Evolutionary conservation across 1,284 basidiomycete genomes (phyloP).

Genomic region (Flammula alnicola): DNA sequence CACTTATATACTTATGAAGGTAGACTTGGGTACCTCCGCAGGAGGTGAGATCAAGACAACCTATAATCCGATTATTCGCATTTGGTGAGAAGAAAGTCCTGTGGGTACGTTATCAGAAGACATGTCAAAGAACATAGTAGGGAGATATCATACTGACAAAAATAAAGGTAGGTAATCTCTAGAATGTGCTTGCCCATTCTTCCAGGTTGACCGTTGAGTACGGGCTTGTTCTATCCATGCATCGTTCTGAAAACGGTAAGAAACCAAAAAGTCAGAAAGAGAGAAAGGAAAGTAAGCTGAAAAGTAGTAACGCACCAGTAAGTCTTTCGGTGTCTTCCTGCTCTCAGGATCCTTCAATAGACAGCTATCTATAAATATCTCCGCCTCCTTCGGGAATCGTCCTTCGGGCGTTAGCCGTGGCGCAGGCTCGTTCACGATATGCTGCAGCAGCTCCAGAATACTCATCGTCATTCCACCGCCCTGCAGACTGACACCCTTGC

Average conservation of each 20-base stretch:
- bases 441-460: constrained; percentile 95
- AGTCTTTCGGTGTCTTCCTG: constrained; percentile 81
- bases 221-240: constrained; percentile 36
- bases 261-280: constrained; percentile 6
- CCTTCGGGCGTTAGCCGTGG: constrained; percentile 77
- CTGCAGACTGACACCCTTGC: constrained; percentile 86
- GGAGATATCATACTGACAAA: neutral
- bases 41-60: constrained; percentile 4
- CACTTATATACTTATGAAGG: too few relatives aligned
- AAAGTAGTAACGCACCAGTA: constrained; percentile 51
- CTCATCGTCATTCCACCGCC: constrained; percentile 95
- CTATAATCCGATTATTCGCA: constrained; percentile 7
- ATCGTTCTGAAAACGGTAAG: constrained; percentile 33
- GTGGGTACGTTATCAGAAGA: too few relatives aligned
- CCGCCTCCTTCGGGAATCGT: constrained; percentile 74
- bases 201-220: constrained; percentile 34
- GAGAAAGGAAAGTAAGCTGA: neutral
- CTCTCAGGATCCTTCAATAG: constrained; percentile 82
- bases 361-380: constrained; percentile 83
- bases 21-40: constrained; percentile 1
- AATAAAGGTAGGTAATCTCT: constrained; percentile 9
- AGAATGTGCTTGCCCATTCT: constrained; percentile 40
- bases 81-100: constrained; percentile 1
- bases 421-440: constrained; percentile 97
- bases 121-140: too few relatives aligned